Evolutionary conservation across 257 asterid species (phyloP).

Genomic region (Solanum bulbocastanum): DNA sequence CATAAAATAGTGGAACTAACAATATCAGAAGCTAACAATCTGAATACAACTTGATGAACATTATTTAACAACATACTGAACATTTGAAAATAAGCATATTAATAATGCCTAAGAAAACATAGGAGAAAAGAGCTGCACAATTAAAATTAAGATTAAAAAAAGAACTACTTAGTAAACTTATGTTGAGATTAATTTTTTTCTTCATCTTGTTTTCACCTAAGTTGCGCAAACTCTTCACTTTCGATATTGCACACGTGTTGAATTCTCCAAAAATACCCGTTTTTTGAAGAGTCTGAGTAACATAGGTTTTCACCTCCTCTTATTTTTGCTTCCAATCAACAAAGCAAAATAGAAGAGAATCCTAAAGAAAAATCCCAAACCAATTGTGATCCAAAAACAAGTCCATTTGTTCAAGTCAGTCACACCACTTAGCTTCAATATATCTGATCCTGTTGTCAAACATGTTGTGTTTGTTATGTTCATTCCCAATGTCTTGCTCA

Average conservation of each 20-base stretch:
- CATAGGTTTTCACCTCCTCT: slow-evolving; percentile 13
- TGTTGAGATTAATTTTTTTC: neutral
- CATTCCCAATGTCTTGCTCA: slow-evolving; percentile 19
- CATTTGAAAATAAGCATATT: neutral
- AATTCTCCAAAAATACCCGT: rapidly evolving
- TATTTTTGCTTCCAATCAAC: slow-evolving; percentile 37
- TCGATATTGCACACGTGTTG: too few relatives aligned
- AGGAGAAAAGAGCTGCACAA: neutral
- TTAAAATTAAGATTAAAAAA: neutral
- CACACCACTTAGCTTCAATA: slow-evolving; percentile 22
- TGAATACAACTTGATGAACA: neutral
- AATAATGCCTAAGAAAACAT: neutral
- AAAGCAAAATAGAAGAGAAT: slow-evolving; percentile 25
- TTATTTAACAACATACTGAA: neutral
- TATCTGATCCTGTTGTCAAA: slow-evolving; percentile 22
- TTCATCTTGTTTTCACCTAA: neutral
- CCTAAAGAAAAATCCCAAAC: slow-evolving; percentile 20
- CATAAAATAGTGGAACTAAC: neutral
- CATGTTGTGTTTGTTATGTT: slow-evolving; percentile 25
- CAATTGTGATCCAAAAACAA: slow-evolving; percentile 27
- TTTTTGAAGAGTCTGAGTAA: neutral
- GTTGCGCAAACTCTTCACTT: neutral
- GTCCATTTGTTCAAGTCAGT: slow-evolving; percentile 26
- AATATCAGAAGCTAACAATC: neutral
- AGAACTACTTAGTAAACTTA: neutral